Evolutionary conservation across 495 filamentous ascomycete genomes (phyloP).

Genomic region (Daldinia concentrica): DNA sequence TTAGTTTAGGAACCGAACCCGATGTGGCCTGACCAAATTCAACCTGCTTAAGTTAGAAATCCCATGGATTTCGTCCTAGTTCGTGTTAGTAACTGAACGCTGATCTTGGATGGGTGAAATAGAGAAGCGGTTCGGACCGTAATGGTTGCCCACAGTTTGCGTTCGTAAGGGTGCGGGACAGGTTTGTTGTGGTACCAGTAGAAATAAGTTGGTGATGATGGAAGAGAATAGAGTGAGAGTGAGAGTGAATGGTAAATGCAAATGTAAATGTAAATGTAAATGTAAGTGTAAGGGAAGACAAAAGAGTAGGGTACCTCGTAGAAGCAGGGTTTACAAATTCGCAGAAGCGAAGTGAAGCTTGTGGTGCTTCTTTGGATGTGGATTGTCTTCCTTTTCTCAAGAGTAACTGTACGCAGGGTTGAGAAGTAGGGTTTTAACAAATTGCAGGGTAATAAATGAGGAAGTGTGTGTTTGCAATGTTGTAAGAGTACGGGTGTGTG

Average conservation of each 20-base stretch:
- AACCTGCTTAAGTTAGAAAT: conserved; percentile 29
- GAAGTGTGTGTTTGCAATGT: conserved; percentile 32
- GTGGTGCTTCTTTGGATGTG: conserved; percentile 15
- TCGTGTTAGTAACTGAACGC: conserved; percentile 26
- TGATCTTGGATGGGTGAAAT: conserved; percentile 17
- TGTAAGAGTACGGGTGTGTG: conserved; percentile 26
- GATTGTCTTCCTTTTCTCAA: conserved; percentile 24
- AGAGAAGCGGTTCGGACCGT: conserved; percentile 36
- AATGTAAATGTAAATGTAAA: conserved; percentile 14
- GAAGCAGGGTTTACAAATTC: conserved; percentile 28
- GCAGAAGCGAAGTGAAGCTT: conserved; percentile 22
- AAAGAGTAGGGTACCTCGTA: conserved; percentile 9
- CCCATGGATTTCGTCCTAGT: conserved; percentile 26
- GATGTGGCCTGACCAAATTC: conserved; percentile 40
- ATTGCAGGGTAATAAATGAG: conserved; percentile 32
- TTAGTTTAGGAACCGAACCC: conserved; percentile 39
- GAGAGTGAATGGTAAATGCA: conserved; percentile 25
- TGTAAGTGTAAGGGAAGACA: conserved; percentile 37
- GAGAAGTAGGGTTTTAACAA: conserved; percentile 31
- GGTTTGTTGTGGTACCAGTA: conserved; percentile 3
- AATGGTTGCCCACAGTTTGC: conserved; percentile 26
- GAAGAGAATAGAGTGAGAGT: conserved; percentile 22
- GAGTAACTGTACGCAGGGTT: conserved; percentile 21
- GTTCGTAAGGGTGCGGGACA: conserved; percentile 5
- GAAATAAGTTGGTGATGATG: conserved; percentile 17